These are phyloP conservation scores for Fraxinus greggii DNA, from an alignment of 305 asterid species.

Conservation along the genomic window DNA sequence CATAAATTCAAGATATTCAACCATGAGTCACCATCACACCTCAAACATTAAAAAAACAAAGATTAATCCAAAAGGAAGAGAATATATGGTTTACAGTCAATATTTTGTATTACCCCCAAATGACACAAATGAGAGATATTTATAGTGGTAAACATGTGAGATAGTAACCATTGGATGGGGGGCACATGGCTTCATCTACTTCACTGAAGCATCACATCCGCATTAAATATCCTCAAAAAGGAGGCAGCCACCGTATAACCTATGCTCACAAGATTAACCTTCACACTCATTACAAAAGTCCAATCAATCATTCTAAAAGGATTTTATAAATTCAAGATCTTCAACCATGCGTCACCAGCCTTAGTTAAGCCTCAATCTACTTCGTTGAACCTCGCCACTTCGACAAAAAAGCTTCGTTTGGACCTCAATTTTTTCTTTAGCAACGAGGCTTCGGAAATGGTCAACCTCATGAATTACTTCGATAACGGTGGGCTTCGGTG, in stretches of 20 bases:
- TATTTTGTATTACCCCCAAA: too few relatives aligned
- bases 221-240: neutral
- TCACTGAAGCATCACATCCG: too few relatives aligned
- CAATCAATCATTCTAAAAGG: too few relatives aligned
- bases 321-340: neutral
- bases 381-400: neutral
- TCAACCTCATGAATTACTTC: neutral
- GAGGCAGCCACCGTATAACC: neutral
- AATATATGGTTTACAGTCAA: too few relatives aligned
- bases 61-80: too few relatives aligned
- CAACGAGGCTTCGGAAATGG: neutral
- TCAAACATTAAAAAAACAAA: too few relatives aligned
- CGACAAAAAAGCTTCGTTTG: neutral
- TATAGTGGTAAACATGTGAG: too few relatives aligned
- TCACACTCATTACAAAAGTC: neutral
- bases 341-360: neutral
- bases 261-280: neutral
- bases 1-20: too few relatives aligned
- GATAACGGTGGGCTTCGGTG: neutral
- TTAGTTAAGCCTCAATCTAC: neutral
- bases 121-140: too few relatives aligned
- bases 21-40: too few relatives aligned
- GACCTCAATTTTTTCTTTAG: neutral
- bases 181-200: too few relatives aligned
- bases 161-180: too few relatives aligned